Evolutionary conservation across 352 stramenopile genomes (phyloP).

Genomic region (Pythium utonaiense): DNA sequence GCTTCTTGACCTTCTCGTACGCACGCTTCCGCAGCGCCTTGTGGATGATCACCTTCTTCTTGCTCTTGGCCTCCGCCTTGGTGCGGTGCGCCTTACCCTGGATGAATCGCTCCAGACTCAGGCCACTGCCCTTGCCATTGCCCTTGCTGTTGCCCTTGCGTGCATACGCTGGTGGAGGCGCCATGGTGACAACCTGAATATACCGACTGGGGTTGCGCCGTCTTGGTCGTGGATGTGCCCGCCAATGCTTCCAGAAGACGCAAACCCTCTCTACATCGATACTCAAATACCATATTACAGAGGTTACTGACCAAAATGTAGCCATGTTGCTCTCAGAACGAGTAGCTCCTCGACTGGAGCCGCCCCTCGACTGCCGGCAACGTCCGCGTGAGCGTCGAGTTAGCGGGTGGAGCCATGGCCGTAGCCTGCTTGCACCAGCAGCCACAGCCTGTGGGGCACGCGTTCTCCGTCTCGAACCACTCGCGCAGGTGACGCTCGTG

Average conservation of each 20-base stretch:
- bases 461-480: constrained; percentile 74
- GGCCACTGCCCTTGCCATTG: constrained; percentile 58
- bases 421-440: constrained; percentile 85
- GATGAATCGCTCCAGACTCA: constrained; percentile 86
- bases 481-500: constrained; percentile 66
- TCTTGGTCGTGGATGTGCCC: constrained; percentile 8
- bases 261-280: constrained; percentile 2
- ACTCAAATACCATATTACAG: constrained; percentile 7
- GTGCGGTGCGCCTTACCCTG: constrained; percentile 78
- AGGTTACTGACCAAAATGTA: constrained; percentile 9
- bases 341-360: constrained; percentile 56
- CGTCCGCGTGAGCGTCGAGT: constrained; percentile 10
- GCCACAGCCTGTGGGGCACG: constrained; percentile 77
- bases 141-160: neutral
- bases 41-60: constrained; percentile 78
- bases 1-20: constrained; percentile 84
- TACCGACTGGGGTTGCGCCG: neutral
- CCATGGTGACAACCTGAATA: constrained; percentile 8
- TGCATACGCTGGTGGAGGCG: constrained; percentile 2
- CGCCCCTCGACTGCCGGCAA: constrained; percentile 20
- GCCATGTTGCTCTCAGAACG: constrained; percentile 42
- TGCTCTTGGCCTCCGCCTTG: constrained; percentile 79
- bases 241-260: neutral
- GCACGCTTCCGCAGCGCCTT: constrained; percentile 74
- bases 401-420: constrained; percentile 32